Base-by-base conservation (phyloP, 164 flowering plant genomes). In the Chimonanthus praecox region DNA sequence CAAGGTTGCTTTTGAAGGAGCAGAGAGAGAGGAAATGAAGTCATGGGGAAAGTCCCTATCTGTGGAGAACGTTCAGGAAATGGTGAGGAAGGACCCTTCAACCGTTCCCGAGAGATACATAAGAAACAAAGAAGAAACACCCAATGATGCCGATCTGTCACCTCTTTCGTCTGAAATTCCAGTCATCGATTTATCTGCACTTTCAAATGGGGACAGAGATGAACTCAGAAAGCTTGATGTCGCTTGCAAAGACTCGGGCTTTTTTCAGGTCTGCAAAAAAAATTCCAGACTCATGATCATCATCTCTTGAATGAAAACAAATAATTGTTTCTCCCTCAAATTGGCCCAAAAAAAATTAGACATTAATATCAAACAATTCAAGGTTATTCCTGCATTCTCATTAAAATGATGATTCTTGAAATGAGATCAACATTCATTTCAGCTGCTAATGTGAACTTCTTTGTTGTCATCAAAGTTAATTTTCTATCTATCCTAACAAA, bases 211-310 rank as follows among this genome's bases (percentile, higher is more conserved):
- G 44, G 47, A 75, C 7, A 71, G 75, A 67, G 73, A 75, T 65
- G 80, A 73, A 72, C 61, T 5, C 15, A 73, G 43, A 66, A 72
- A 72, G 51, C 62, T 77, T 15, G 72, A 80, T 67, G 43, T 69
- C 21, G 80, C 78, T 66, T 80, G 80, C 80, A 72, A 51, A 46
- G 74, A 80, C 3, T 77, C 76, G 80, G 80, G 80, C 8, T 77
- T 80, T 66, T 77, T 80, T 68, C 72, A 67, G 72, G 73, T 75
- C 64, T 60, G 47, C 48, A 49, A 10, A 10, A 54, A 54, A 54
- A 2, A 13, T 54, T n/a, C 2, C 33, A 33, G 33, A 33, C 33
- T 33, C 33, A 33, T 0, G 33, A 33, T 33, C 33, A 33, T 33
- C 33, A 33, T 33, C 33, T 33, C 33, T 33, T 33, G 33, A 33